Evolutionary conservation across 176 grass and related monocot genomes (phyloP).

Genomic region (Juncus inflexus): DNA sequence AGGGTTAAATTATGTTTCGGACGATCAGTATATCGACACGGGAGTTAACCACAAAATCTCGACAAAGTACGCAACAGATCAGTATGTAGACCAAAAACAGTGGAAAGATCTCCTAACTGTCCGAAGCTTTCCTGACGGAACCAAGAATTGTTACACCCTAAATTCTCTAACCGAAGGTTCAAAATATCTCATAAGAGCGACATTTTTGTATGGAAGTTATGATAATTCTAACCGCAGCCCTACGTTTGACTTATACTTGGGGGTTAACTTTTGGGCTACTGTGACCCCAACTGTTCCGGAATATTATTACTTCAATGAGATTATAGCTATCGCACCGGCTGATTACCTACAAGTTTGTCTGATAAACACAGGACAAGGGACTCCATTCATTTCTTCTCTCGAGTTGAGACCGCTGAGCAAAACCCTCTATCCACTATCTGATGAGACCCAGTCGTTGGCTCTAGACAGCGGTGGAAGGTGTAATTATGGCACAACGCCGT

Average conservation of each 20-base stretch:
- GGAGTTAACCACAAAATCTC: conserved; percentile 23
- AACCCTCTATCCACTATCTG: conserved; percentile 33
- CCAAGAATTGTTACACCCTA: conserved; percentile 27
- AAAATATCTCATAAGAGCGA: conserved; percentile 22
- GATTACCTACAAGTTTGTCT: conserved; percentile 56
- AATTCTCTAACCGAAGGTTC: not conserved
- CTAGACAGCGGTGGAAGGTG: not conserved
- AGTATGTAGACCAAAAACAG: not conserved
- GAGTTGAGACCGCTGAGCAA: conserved; percentile 37
- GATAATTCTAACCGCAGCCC: not conserved
- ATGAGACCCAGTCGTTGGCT: conserved; percentile 29
- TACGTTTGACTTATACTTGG: conserved; percentile 38
- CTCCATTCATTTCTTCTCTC: conserved; percentile 49
- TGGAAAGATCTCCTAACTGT: conserved; percentile 1
- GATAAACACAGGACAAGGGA: conserved; percentile 34
- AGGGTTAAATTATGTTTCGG: conserved; percentile 9
- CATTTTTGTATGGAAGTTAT: conserved; percentile 25
- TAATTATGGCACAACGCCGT: conserved; percentile 3
- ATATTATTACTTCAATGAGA: conserved; percentile 28
- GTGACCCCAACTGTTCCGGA: conserved; percentile 8
- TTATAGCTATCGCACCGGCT: conserved; percentile 31
- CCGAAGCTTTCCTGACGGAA: conserved; percentile 25
- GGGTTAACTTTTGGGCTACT: conserved; percentile 39
- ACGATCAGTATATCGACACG: conserved; percentile 26
- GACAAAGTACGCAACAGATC: not conserved